Percentiles rank a stretch among this genome's conserved stretches.
Conservation (phyloP, 192 early-diverging fungal genomes). For the Entomortierella beljakovae region DNA sequence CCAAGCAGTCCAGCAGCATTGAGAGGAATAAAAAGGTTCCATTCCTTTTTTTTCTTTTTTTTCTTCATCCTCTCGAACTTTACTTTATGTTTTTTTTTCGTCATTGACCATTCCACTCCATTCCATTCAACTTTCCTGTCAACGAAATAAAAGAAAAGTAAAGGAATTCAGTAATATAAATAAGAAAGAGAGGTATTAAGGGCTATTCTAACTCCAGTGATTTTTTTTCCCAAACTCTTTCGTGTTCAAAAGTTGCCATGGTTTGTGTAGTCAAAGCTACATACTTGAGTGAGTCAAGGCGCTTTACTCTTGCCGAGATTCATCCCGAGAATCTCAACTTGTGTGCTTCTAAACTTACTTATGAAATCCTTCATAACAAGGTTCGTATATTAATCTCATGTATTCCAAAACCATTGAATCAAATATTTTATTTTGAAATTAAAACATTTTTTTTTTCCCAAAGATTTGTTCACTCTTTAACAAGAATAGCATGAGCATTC, state of each 20-base stretch:
- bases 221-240: not conserved
- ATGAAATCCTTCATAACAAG: constrained; percentile 22
- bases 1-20: too few species aligned
- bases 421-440: not conserved
- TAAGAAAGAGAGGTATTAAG: too few species aligned
- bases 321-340: constrained; percentile 20
- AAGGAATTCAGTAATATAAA: too few species aligned
- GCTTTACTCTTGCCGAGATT: constrained; percentile 41
- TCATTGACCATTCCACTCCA: not conserved
- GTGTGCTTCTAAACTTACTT: constrained; percentile 25
- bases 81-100: too few species aligned
- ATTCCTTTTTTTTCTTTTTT: constrained; percentile 6
- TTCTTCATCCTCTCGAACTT: too few species aligned
- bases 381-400: not conserved
- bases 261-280: constrained; percentile 47
- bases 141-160: too few species aligned
- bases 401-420: not conserved
- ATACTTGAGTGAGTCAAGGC: constrained; percentile 28
- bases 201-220: too few species aligned
- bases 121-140: too few species aligned
- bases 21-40: not conserved
- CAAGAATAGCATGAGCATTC: constrained; percentile 22
- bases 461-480: constrained; percentile 43
- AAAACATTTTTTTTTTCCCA: not conserved
- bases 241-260: not conserved